Evolutionary conservation across 2,329 filamentous ascomycete genomes (phyloP), one percentile per base, ranked within the genome.

Genomic region (Aspergillus pseudotamarii): DNA sequence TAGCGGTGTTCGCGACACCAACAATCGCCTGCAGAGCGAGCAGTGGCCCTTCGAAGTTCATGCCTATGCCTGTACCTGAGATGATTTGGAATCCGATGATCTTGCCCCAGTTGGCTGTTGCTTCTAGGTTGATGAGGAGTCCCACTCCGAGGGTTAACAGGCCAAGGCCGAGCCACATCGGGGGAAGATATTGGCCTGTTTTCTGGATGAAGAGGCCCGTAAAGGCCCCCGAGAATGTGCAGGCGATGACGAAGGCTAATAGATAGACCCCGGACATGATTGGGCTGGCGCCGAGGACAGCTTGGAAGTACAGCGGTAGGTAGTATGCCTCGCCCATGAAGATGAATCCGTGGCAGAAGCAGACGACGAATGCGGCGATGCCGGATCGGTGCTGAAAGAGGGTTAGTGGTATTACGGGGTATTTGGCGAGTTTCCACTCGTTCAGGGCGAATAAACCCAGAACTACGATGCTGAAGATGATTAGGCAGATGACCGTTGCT

Each of bases 261-360:
- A 93, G 76, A 72, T 92, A 92, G 55, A 94, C 87, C 54, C 92
- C 92, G 1, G 88, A 91, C 34, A 90, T 80, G 43, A 94, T 85
- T 0, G 92, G 89, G 0, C 84, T 83, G 2, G 87, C 87, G 56
- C 90, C 85, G 46, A 92, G 83, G 58, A 91, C 88, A 58, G 89
- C 86, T 78, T 96, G 92, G 78, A 93, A 94, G 81, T 96, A 97
- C 2, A 96, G 83, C 0, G 92, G 92, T 4, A 96, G 83, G 79
- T 91, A 96, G 82, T 94, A 96, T 65, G 86, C 88, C 32, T 86
- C 88, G 0, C 89, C 87, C 72, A 94, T 93, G 81, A 94, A 94
- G 67, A 91, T 88, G 68, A 89, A 86, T 48, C 89, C 89, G 75
- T 96, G 92, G 65, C 86, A 84, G 78, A 93, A 92, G 68, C 88